A percentile compares a stretch with the other conserved stretches of the same genome.
Conservation (phyloP, 1,284 basidiomycete species). For the Apiotrichum brassicae region DNA sequence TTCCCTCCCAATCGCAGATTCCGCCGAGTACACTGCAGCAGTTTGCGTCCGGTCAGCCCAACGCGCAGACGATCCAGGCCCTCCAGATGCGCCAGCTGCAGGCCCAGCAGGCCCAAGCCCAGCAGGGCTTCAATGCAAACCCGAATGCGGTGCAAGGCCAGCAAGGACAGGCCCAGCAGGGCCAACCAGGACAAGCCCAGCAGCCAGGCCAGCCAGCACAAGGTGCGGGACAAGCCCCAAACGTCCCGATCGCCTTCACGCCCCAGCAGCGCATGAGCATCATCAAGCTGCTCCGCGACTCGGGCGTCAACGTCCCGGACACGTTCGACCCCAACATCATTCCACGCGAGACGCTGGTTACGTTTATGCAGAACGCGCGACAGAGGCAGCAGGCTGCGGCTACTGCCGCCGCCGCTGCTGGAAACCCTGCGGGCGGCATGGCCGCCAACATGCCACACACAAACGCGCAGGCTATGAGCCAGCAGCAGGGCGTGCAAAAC, state of each 20-base stretch:
- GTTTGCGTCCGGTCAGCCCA: constrained; percentile 18
- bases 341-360: constrained; percentile 12
- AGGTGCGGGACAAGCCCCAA: too few species aligned
- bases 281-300: constrained; percentile 14
- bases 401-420: neutral
- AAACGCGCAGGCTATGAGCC: too few species aligned
- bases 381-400: constrained; percentile 6
- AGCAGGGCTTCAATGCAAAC: constrained; percentile 1
- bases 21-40: constrained; percentile 14
- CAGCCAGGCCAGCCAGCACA: neutral
- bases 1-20: constrained; percentile 8
- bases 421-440: too few species aligned
- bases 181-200: too few species aligned
- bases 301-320: constrained; percentile 12
- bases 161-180: neutral
- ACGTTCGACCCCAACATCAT: constrained; percentile 17
- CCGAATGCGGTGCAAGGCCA: constrained; percentile 1
- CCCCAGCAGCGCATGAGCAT: constrained; percentile 14
- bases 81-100: constrained; percentile 18
- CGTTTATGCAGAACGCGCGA: constrained; percentile 11
- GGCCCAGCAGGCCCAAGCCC: neutral
- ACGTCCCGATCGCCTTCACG: constrained; percentile 7
- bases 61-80: constrained; percentile 17
- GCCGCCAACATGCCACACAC: too few species aligned
- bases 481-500: neutral